These are phyloP conservation scores for Croton setiger DNA, from an alignment of 441 rosid species.

Conservation along the genomic window DNA sequence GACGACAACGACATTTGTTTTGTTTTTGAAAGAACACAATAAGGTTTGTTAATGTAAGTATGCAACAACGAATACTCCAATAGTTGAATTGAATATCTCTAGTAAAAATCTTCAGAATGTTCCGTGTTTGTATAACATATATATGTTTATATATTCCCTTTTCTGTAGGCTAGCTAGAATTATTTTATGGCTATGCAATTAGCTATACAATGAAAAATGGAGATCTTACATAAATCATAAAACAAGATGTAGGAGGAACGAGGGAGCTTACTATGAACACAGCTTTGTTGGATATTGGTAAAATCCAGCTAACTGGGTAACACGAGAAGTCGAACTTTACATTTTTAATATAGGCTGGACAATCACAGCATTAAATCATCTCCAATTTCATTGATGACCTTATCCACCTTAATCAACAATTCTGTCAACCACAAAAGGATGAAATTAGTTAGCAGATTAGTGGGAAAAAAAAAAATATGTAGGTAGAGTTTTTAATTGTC, in stretches of 20 bases:
- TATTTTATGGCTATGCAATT: neutral
- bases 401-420: constrained; percentile 69
- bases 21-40: no score
- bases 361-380: constrained; percentile 33
- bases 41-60: no score
- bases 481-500: neutral
- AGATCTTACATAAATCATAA: constrained; percentile 1
- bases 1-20: no score
- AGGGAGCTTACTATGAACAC: constrained; percentile 1
- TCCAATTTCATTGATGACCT: constrained; percentile 55
- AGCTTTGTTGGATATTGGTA: neutral
- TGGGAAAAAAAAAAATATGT: neutral
- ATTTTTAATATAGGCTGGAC: neutral
- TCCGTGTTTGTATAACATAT: no score
- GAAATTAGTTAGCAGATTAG: constrained; percentile 11
- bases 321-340: constrained; percentile 6
- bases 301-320: neutral
- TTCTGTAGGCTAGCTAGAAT: no score
- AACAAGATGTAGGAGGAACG: neutral
- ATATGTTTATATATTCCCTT: no score
- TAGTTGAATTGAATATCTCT: no score
- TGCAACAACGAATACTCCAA: no score
- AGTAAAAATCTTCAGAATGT: no score
- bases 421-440: constrained; percentile 38
- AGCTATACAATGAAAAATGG: neutral